Percentiles rank a stretch among this genome's conserved stretches.
Evolutionary conservation across 106 monocot genomes (phyloP).

Genomic region (Allium cepa): DNA sequence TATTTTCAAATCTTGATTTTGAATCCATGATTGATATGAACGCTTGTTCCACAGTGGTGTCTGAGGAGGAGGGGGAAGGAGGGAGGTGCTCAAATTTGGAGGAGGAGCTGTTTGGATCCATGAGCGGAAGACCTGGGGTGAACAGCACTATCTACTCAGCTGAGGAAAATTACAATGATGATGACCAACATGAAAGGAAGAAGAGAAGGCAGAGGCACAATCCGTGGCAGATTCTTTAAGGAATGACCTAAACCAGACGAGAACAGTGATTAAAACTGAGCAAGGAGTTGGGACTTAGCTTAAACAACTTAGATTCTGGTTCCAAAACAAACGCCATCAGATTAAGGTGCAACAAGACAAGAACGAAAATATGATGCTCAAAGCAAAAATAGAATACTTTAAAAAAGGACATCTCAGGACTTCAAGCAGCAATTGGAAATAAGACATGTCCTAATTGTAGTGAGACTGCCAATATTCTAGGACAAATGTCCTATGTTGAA

Average conservation of each 20-base stretch:
- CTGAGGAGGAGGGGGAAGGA: slow-evolving; percentile 13
- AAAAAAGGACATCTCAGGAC: slow-evolving; percentile 86
- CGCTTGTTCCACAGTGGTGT: not conserved
- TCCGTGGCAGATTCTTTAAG: slow-evolving; percentile 74
- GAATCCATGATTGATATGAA: no score
- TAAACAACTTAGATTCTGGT: slow-evolving; percentile 99
- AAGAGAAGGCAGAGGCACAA: slow-evolving; percentile 98
- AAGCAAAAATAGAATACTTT: slow-evolving; percentile 80
- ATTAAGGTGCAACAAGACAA: slow-evolving; percentile 98
- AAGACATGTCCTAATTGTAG: slow-evolving; percentile 85
- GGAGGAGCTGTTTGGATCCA: slow-evolving; percentile 52
- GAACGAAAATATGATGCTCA: slow-evolving; percentile 68
- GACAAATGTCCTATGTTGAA: slow-evolving; percentile 87
- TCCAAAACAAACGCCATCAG: slow-evolving; percentile 95
- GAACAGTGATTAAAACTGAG: slow-evolving; percentile 90
- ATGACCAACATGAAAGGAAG: slow-evolving; percentile 35
- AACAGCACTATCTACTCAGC: slow-evolving; percentile 65
- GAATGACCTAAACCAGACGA: slow-evolving; percentile 98
- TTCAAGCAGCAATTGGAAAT: slow-evolving; percentile 84
- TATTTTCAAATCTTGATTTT: no score
- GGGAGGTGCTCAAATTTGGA: slow-evolving; percentile 3
- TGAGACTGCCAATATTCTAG: slow-evolving; percentile 59
- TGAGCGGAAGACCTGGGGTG: slow-evolving; percentile 47
- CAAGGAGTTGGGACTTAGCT: slow-evolving; percentile 94
- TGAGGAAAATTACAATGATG: slow-evolving; percentile 40